phyloP scores from a whole-genome alignment of 2,329 filamentous ascomycete species.

The Aureobasidium sp. region DNA sequence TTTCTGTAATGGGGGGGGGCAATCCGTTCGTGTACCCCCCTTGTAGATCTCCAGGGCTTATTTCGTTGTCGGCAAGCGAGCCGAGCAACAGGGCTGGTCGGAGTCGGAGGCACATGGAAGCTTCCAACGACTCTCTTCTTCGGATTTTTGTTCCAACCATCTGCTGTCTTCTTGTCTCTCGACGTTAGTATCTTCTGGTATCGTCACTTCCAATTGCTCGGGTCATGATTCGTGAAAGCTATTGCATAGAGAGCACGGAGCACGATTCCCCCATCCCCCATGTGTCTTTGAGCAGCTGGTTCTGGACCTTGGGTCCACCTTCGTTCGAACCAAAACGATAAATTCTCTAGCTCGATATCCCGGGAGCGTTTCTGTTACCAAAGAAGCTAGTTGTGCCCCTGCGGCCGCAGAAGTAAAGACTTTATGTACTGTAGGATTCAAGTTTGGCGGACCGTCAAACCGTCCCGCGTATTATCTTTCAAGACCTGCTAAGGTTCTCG shows the following conservation, averaged over 20 bases:
- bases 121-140: not conserved
- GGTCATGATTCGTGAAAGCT: not conserved
- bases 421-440: not conserved
- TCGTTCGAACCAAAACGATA: not conserved
- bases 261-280: not conserved
- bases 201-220: not conserved
- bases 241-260: too few relatives aligned
- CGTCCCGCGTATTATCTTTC: not conserved
- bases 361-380: not conserved
- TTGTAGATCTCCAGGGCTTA: not conserved
- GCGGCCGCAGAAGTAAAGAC: not conserved
- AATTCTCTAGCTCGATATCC: not conserved
- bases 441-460: not conserved
- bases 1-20: too few relatives aligned
- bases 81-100: not conserved
- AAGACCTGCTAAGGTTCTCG: not conserved
- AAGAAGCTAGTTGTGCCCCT: not conserved
- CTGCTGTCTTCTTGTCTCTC: not conserved
- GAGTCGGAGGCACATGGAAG: not conserved
- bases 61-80: not conserved
- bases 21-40: too few relatives aligned
- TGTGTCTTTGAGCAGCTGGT: not conserved
- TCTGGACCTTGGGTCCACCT: not conserved
- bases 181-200: not conserved
- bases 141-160: not conserved